phyloP scores from a whole-genome alignment of 2,329 filamentous ascomycete species.

The Penicillium sp. region DNA sequence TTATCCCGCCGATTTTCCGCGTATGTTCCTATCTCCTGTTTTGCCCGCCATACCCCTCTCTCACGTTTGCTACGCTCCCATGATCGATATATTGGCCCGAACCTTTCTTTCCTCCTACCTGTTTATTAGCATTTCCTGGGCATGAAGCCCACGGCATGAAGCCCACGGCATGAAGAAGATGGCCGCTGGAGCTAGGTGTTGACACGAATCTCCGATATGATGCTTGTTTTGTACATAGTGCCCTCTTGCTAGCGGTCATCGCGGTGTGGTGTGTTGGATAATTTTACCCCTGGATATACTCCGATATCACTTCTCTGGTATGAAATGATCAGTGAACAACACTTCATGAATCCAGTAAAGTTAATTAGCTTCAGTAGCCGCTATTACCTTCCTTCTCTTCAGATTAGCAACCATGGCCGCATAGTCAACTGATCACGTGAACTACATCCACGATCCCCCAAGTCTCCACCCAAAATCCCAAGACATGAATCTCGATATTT shows the following conservation, averaged over 20 bases:
- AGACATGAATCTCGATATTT: neutral
- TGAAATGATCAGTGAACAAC: neutral
- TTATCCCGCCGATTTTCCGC: neutral
- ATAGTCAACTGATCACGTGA: constrained; percentile 6
- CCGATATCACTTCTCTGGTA: neutral
- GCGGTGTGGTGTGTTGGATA: constrained; percentile 5
- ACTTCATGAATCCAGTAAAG: neutral
- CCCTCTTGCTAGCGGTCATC: constrained; percentile 11
- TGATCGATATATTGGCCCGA: constrained; percentile 27
- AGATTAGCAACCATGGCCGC: neutral
- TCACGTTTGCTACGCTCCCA: constrained; percentile 31
- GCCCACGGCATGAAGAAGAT: constrained; percentile 14
- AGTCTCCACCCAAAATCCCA: neutral
- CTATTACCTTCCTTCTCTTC: neutral
- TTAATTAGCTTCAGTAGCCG: neutral
- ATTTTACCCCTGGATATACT: constrained; percentile 10
- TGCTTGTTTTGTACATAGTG: constrained; percentile 19
- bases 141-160: constrained; percentile 4
- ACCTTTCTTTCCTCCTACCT: neutral
- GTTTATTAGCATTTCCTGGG: constrained; percentile 8
- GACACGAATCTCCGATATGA: constrained; percentile 13
- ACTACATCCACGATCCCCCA: neutral
- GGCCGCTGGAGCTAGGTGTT: constrained; percentile 15
- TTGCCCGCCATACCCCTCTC: constrained; percentile 14
- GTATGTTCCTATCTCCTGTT: neutral